Evolutionary conservation across 2,329 filamentous ascomycete species (phyloP).

Genomic region (Pseudofabraea citricarpa): DNA sequence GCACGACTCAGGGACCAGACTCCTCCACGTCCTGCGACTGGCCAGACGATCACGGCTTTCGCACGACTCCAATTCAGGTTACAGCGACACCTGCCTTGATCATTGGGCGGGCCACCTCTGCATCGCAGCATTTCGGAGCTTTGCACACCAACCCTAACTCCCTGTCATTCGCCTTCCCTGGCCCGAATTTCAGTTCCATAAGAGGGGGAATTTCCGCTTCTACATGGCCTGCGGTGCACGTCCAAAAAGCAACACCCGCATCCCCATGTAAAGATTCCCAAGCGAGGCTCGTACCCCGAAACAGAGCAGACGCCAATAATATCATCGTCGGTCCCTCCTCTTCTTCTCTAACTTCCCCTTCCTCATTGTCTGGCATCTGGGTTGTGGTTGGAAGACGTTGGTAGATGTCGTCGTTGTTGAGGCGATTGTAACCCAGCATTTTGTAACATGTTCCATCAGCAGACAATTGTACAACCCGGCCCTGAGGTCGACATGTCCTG

Average conservation of each 20-base stretch:
- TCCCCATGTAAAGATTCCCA: conserved; percentile 8
- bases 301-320: conserved; percentile 1
- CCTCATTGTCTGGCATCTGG: too few species aligned
- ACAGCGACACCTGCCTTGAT: not conserved
- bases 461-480: not conserved
- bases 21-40: not conserved
- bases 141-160: not conserved
- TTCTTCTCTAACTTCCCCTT: conserved; percentile 1
- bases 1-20: conserved; percentile 2
- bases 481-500: conserved; percentile 13
- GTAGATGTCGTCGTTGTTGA: conserved; percentile 1
- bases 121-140: not conserved
- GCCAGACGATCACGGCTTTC: not conserved
- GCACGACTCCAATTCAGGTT: not conserved
- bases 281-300: conserved; percentile 14
- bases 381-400: too few species aligned
- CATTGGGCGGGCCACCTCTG: not conserved
- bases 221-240: conserved; percentile 11
- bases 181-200: conserved; percentile 4
- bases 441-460: conserved; percentile 2
- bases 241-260: conserved; percentile 11
- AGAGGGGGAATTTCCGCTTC: conserved; percentile 11
- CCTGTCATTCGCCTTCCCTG: not conserved
- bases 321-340: conserved; percentile 1
- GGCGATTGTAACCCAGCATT: not conserved